phyloP scores from a whole-genome alignment of 495 filamentous ascomycete genomes.

The Aspergillus asperescens region DNA sequence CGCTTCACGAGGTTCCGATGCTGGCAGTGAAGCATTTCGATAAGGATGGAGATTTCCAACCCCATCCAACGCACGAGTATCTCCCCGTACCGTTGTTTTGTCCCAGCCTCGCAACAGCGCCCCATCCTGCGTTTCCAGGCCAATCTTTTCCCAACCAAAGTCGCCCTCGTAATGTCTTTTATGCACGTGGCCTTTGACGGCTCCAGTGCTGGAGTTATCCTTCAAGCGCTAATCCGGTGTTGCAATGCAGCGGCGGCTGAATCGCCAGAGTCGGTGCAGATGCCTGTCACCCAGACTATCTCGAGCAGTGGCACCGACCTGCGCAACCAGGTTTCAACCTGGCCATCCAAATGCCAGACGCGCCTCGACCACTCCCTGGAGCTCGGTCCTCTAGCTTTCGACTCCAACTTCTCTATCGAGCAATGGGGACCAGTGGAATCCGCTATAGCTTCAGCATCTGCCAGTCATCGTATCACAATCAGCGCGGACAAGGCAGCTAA shows the following conservation, averaged over 20 bases:
- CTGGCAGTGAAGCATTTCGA: constrained; percentile 3
- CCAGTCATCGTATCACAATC: background rate
- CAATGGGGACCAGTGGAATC: constrained; percentile 8
- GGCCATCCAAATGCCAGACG: background rate
- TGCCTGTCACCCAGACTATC: background rate
- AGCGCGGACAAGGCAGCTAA: background rate
- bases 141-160: constrained; percentile 7
- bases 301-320: background rate
- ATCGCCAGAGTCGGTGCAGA: background rate
- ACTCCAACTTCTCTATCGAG: constrained; percentile 2
- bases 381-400: constrained; percentile 1
- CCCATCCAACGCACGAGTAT: background rate
- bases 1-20: background rate
- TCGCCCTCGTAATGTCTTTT: constrained; percentile 5
- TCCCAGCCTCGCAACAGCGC: constrained; percentile 5
- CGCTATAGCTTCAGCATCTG: background rate
- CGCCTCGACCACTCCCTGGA: background rate
- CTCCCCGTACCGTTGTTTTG: constrained; percentile 4
- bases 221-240: constrained; percentile 5
- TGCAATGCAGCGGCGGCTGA: too few species aligned
- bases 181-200: constrained; percentile 11
- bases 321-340: constrained; percentile 1
- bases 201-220: background rate
- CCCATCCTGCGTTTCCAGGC: constrained; percentile 12
- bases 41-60: background rate